Conservation (phyloP, 805 yeast species). For the Candida corydali region DNA sequence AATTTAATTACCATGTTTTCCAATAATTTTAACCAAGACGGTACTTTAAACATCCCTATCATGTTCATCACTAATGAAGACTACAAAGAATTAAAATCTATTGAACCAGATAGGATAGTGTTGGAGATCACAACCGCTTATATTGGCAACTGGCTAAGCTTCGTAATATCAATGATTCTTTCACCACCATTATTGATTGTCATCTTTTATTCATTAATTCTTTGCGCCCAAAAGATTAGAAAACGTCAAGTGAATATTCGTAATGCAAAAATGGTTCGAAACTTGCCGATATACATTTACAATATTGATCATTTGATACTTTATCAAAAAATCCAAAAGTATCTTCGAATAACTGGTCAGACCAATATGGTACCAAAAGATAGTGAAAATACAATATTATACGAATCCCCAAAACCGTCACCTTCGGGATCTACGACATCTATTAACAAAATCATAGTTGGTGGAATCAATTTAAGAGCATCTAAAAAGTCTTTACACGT, state of each 20-base stretch:
- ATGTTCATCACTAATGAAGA: conserved; percentile 48
- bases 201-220: conserved; percentile 27
- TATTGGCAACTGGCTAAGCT: conserved; percentile 34
- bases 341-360: conserved; percentile 30
- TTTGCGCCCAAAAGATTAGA: conserved; percentile 24
- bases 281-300: conserved; percentile 36
- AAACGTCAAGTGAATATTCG: conserved; percentile 21
- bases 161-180: conserved; percentile 37
- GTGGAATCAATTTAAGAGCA: conserved; percentile 35
- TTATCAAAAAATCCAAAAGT: conserved; percentile 20
- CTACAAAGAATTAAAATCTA: conserved; percentile 19
- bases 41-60: conserved; percentile 41
- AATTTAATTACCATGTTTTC: conserved; percentile 56
- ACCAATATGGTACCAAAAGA: conserved; percentile 11
- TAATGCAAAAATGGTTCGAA: conserved; percentile 30
- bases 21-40: conserved; percentile 38
- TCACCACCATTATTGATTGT: conserved; percentile 40
- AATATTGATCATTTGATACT: conserved; percentile 32
- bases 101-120: conserved; percentile 7
- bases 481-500: conserved; percentile 16
- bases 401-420: conserved; percentile 13
- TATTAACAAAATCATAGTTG: conserved; percentile 32
- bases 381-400: conserved; percentile 2
- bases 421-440: conserved; percentile 21
- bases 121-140: conserved; percentile 28